Evolutionary conservation across 2,329 filamentous ascomycete species (phyloP).

Genomic region (Diaporthe destruens): DNA sequence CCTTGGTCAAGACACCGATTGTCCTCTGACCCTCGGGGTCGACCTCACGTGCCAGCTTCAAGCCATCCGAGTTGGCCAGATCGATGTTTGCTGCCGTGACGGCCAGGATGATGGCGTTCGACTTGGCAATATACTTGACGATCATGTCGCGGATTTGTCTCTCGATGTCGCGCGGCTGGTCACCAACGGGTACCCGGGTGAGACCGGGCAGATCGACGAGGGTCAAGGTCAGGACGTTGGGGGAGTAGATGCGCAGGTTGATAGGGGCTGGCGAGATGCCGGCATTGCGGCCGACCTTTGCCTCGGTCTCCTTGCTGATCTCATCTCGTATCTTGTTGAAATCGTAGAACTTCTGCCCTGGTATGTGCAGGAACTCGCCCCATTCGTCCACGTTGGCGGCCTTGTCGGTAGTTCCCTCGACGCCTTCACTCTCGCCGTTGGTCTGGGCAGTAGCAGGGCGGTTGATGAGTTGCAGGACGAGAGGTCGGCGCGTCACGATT

Average conservation of each 20-base stretch:
- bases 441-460: conserved; percentile 72
- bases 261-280: conserved; percentile 98
- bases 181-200: conserved; percentile 97
- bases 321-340: conserved; percentile 99
- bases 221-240: conserved; percentile 95
- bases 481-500: conserved; percentile 95
- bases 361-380: conserved; percentile 97
- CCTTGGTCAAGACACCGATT: conserved; percentile 95
- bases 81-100: conserved; percentile 98
- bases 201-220: conserved; percentile 95
- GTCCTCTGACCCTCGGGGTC: conserved; percentile 94
- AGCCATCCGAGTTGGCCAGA: conserved; percentile 95
- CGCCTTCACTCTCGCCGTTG: conserved; percentile 79
- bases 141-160: conserved; percentile 98
- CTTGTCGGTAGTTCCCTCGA: conserved; percentile 79
- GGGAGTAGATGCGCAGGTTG: conserved; percentile 98
- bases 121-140: conserved; percentile 98
- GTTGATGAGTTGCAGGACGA: conserved; percentile 98
- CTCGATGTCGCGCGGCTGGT: conserved; percentile 97
- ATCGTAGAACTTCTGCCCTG: conserved; percentile 89
- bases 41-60: conserved; percentile 97
- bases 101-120: conserved; percentile 96
- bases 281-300: conserved; percentile 86
- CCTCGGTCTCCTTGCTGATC: conserved; percentile 84
- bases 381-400: conserved; percentile 91